Evolutionary conservation across 2,329 filamentous ascomycete genomes (phyloP).

Genomic region (Sphaerostilbella broomeana): DNA sequence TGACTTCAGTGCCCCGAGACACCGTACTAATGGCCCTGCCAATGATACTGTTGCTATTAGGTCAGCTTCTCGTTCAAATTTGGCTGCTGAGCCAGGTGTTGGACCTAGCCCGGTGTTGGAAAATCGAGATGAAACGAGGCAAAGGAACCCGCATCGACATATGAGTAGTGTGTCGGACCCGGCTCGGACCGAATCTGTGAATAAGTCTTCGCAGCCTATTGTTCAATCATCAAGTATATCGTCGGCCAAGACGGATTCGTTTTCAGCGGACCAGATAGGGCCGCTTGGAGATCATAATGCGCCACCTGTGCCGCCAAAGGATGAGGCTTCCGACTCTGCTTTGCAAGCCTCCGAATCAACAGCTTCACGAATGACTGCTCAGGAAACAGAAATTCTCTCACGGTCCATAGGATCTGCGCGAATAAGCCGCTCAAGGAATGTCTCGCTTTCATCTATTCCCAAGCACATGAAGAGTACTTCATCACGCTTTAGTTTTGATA

Average conservation of each 20-base stretch:
- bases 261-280: constrained; percentile 9
- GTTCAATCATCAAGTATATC: constrained; percentile 22
- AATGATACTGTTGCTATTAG: constrained; percentile 15
- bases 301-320: constrained; percentile 36
- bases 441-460: constrained; percentile 49
- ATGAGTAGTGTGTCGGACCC: constrained; percentile 28
- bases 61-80: constrained; percentile 13
- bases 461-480: constrained; percentile 69
- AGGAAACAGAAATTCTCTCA: constrained; percentile 16
- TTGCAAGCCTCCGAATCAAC: constrained; percentile 14
- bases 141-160: constrained; percentile 17
- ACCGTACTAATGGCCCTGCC: constrained; percentile 27
- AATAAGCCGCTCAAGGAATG: constrained; percentile 43
- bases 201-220: constrained; percentile 21
- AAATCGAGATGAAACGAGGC: constrained; percentile 1
- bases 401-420: constrained; percentile 20
- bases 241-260: constrained; percentile 18
- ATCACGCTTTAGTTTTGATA: constrained; percentile 76
- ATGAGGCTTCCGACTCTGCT: constrained; percentile 21
- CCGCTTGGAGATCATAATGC: constrained; percentile 15
- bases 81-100: constrained; percentile 15
- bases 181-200: constrained; percentile 19
- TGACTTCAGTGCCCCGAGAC: constrained; percentile 57
- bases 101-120: neutral
- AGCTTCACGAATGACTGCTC: constrained; percentile 19